These are phyloP conservation scores for Senna siamea DNA, from an alignment of 306 rosid genomes.

Conservation along the genomic window DNA sequence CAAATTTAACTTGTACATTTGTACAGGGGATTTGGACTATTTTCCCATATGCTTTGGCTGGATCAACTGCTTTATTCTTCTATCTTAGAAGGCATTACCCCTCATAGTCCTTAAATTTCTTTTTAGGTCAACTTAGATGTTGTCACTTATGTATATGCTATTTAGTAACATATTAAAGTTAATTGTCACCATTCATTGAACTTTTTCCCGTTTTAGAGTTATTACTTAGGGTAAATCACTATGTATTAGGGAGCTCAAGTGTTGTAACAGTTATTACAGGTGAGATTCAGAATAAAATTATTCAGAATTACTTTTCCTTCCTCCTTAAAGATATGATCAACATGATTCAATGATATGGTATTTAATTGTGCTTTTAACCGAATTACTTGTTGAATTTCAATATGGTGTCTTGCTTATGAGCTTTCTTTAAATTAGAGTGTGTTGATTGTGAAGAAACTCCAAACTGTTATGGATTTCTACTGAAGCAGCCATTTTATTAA, in stretches of 20 bases:
- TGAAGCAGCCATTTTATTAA: neutral
- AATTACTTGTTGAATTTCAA: neutral
- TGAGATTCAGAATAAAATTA: conserved; percentile 8
- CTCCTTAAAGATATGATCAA: neutral
- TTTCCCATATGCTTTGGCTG: conserved; percentile 64
- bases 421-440: neutral
- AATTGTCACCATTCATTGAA: conserved; percentile 27
- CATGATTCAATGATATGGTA: neutral
- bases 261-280: neutral
- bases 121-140: neutral
- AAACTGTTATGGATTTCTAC: neutral
- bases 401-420: neutral
- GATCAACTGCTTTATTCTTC: conserved; percentile 63
- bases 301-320: neutral
- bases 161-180: conserved; percentile 27
- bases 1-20: conserved; percentile 31
- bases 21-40: conserved; percentile 65
- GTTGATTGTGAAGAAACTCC: neutral
- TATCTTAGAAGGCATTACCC: conserved; percentile 42
- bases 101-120: conserved; percentile 40
- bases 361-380: neutral
- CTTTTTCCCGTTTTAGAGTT: conserved; percentile 4
- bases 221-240: neutral
- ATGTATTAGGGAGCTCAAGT: neutral
- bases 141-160: conserved; percentile 8